A percentile compares a stretch with the other conserved stretches of the same genome.
phyloP scores from a whole-genome alignment of 805 yeast genomes.

The Blastobotrys mokoenaii region DNA sequence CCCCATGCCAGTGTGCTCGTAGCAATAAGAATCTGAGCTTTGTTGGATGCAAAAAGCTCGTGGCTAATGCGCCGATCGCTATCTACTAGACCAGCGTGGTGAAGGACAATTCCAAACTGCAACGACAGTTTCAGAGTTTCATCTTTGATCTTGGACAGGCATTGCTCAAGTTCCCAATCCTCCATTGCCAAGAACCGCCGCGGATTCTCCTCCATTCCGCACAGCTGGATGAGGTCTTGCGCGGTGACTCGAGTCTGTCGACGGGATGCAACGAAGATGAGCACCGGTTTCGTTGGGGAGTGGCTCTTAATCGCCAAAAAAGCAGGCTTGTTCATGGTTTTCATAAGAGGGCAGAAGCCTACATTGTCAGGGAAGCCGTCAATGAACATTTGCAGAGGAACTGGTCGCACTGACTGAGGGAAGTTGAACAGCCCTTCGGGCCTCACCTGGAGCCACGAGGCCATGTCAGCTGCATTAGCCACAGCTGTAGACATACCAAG shows the following conservation, averaged over 20 bases:
- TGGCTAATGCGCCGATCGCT: slow-evolving; percentile 64
- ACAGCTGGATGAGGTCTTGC: slow-evolving; percentile 63
- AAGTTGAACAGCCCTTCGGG: slow-evolving; percentile 61
- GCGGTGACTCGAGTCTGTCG: slow-evolving; percentile 79
- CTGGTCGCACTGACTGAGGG: slow-evolving; percentile 77
- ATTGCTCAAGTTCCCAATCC: slow-evolving; percentile 50
- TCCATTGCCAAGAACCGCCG: slow-evolving; percentile 58
- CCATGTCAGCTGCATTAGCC: slow-evolving; percentile 79
- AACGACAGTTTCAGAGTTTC: slow-evolving; percentile 68
- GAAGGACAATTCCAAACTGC: slow-evolving; percentile 74
- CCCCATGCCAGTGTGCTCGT: slow-evolving; percentile 88
- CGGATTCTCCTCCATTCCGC: slow-evolving; percentile 74
- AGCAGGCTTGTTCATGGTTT: slow-evolving; percentile 82
- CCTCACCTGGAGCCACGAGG: slow-evolving; percentile 72
- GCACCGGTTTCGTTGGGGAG: slow-evolving; percentile 75
- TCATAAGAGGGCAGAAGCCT: slow-evolving; percentile 79
- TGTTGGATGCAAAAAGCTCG: slow-evolving; percentile 58
- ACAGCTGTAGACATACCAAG: slow-evolving; percentile 82
- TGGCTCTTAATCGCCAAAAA: slow-evolving; percentile 89
- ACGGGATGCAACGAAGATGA: slow-evolving; percentile 78
- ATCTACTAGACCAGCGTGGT: slow-evolving; percentile 76
- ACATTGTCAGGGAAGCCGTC: slow-evolving; percentile 79
- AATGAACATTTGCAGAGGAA: slow-evolving; percentile 77
- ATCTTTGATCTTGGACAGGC: slow-evolving; percentile 57
- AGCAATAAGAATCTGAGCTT: slow-evolving; percentile 65